phyloP scores from a whole-genome alignment of 2,329 filamentous ascomycete species.

The Cadophora malorum region DNA sequence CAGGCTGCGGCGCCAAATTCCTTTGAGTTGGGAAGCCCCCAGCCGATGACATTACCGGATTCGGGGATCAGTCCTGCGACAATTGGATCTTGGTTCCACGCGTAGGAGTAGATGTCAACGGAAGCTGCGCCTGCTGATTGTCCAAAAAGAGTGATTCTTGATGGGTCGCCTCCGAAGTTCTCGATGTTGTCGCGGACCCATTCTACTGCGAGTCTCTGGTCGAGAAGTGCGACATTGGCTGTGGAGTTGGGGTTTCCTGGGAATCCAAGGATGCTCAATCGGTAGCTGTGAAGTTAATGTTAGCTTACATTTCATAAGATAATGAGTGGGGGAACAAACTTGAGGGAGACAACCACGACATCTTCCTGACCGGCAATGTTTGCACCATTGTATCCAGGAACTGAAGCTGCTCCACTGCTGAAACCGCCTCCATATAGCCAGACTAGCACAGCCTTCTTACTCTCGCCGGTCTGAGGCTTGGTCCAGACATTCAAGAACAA shows the following conservation, averaged over 20 bases:
- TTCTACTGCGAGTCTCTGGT: slow-evolving; percentile 63
- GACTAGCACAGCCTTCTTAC: slow-evolving; percentile 51
- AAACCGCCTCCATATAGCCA: slow-evolving; percentile 55
- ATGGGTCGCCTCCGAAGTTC: slow-evolving; percentile 64
- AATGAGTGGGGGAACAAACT: slow-evolving; percentile 46
- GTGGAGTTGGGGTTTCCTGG: slow-evolving; percentile 42
- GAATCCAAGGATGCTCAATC: slow-evolving; percentile 49
- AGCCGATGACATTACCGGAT: slow-evolving; percentile 44
- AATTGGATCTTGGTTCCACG: slow-evolving; percentile 44
- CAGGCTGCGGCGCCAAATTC: slow-evolving; percentile 34
- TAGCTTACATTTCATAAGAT: slow-evolving; percentile 4
- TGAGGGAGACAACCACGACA: slow-evolving; percentile 54
- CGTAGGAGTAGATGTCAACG: slow-evolving; percentile 47
- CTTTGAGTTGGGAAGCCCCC: slow-evolving; percentile 37
- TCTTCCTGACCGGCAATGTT: slow-evolving; percentile 52
- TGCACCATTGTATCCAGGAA: slow-evolving; percentile 51
- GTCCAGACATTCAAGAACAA: slow-evolving; percentile 50
- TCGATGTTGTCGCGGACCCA: slow-evolving; percentile 68
- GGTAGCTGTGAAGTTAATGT: slow-evolving; percentile 44
- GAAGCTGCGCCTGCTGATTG: slow-evolving; percentile 65
- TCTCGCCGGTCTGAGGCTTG: slow-evolving; percentile 42
- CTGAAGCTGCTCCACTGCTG: slow-evolving; percentile 48
- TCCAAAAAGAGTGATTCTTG: slow-evolving; percentile 60
- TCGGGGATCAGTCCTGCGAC: slow-evolving; percentile 43
- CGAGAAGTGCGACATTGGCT: slow-evolving; percentile 65